phyloP scores from a whole-genome alignment of 805 yeast species.

The Wickerhamiella nectarea region DNA sequence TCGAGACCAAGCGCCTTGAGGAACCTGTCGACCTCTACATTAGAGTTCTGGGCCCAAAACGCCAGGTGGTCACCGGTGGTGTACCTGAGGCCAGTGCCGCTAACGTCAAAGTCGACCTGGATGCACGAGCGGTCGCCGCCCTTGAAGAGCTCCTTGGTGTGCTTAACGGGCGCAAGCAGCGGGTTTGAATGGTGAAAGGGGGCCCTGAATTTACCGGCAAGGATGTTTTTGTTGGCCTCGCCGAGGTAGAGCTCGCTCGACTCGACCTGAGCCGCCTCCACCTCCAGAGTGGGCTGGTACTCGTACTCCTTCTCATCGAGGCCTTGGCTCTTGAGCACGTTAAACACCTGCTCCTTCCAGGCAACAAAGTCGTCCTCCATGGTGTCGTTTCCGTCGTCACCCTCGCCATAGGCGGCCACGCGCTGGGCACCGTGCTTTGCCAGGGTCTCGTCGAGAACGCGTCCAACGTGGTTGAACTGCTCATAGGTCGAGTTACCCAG shows the following conservation, averaged over 20 bases:
- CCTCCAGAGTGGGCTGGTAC: slow-evolving; percentile 54
- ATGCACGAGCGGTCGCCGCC: slow-evolving; percentile 59
- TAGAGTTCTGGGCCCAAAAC: slow-evolving; percentile 81
- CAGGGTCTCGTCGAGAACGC: slow-evolving; percentile 37
- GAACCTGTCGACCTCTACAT: slow-evolving; percentile 58
- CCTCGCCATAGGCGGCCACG: slow-evolving; percentile 71
- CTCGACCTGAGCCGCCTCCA: slow-evolving; percentile 22
- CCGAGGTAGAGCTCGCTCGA: slow-evolving; percentile 47
- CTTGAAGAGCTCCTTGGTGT: slow-evolving; percentile 57
- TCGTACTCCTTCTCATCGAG: slow-evolving; percentile 68
- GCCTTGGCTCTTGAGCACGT: slow-evolving; percentile 47
- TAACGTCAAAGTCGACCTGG: slow-evolving; percentile 77
- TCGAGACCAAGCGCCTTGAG: slow-evolving; percentile 47
- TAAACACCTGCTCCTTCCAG: slow-evolving; percentile 78
- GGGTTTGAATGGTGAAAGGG: slow-evolving; percentile 80
- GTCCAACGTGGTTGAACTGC: slow-evolving; percentile 70
- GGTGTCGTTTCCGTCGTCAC: slow-evolving; percentile 91
- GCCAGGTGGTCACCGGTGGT: slow-evolving; percentile 95
- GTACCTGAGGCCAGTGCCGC: slow-evolving; percentile 62
- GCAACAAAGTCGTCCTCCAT: slow-evolving; percentile 88
- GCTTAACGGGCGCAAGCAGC: slow-evolving; percentile 52
- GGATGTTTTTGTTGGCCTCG: slow-evolving; percentile 57
- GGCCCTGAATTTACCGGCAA: slow-evolving; percentile 36
- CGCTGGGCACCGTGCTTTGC: slow-evolving; percentile 55
- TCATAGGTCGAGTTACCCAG: slow-evolving; percentile 93